Percentiles rank a stretch among this genome's conserved stretches.
These are phyloP conservation scores for Eimeria tenella DNA, from an alignment of 169 alveolate species.

Conservation along the genomic window DNA sequence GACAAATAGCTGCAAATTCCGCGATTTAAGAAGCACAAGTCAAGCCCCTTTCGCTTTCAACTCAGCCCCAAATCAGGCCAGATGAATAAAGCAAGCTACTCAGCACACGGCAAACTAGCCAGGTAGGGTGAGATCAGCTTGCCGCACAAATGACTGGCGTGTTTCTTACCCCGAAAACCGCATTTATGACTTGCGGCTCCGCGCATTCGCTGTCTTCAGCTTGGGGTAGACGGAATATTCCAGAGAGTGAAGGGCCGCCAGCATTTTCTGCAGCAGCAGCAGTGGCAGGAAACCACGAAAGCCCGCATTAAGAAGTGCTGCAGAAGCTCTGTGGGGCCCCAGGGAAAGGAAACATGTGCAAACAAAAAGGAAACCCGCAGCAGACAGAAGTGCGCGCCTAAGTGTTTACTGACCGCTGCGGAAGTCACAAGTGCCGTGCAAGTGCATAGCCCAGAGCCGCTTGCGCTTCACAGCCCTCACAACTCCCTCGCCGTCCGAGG, in stretches of 20 bases:
- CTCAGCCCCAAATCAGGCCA: background rate
- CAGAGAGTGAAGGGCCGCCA: background rate
- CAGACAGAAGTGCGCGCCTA: background rate
- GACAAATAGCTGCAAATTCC: background rate
- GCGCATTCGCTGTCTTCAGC: background rate
- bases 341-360: background rate
- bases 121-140: background rate
- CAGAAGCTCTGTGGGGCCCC: too few species aligned
- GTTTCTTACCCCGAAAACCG: background rate
- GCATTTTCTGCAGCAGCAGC: conserved; percentile 20
- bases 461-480: background rate
- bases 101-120: background rate
- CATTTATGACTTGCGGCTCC: background rate
- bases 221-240: background rate
- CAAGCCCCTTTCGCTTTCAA: background rate
- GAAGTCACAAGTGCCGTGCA: conserved; percentile 18
- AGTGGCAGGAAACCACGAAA: background rate
- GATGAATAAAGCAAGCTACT: background rate
- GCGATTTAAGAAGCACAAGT: too few species aligned
- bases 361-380: background rate
- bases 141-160: background rate
- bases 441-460: background rate
- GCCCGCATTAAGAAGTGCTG: too few species aligned
- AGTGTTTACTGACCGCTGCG: conserved; percentile 5
- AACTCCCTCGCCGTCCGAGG: too few species aligned